These are phyloP conservation scores for Kingdonia uniflora DNA, from an alignment of 164 flowering plant genomes.

Conservation along the genomic window DNA sequence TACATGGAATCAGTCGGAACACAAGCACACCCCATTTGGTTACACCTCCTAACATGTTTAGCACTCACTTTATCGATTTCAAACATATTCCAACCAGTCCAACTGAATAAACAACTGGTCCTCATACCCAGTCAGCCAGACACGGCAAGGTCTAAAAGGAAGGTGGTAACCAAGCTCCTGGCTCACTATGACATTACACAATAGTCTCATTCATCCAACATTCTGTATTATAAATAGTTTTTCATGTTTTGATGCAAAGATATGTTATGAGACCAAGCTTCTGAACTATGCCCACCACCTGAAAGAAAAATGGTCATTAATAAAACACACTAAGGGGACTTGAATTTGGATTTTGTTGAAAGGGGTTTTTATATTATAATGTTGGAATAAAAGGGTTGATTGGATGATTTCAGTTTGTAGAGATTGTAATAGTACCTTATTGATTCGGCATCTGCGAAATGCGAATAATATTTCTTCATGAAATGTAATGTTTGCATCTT, in stretches of 20 bases:
- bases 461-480: too few relatives aligned
- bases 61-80: constrained; percentile 56
- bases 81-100: constrained; percentile 81
- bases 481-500: too few relatives aligned
- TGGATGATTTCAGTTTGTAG: constrained; percentile 6
- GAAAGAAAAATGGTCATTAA: constrained; percentile 93
- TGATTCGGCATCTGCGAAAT: too few relatives aligned
- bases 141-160: constrained; percentile 61
- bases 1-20: constrained; percentile 75
- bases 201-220: constrained; percentile 48
- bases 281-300: constrained; percentile 83
- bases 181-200: constrained; percentile 77
- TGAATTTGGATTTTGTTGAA: constrained; percentile 10
- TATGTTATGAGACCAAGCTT: constrained; percentile 71
- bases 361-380: constrained; percentile 8
- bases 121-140: constrained; percentile 46
- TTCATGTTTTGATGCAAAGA: constrained; percentile 26
- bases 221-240: constrained; percentile 22
- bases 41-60: constrained; percentile 51
- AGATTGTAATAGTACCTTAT: constrained; percentile 5
- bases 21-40: constrained; percentile 60
- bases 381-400: constrained; percentile 8
- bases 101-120: constrained; percentile 31
- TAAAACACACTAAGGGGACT: constrained; percentile 33
- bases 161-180: constrained; percentile 85